Percentiles rank a stretch among this genome's conserved stretches.
Conservation (phyloP, 1,284 basidiomycete species). For the Leccinum fallax region DNA sequence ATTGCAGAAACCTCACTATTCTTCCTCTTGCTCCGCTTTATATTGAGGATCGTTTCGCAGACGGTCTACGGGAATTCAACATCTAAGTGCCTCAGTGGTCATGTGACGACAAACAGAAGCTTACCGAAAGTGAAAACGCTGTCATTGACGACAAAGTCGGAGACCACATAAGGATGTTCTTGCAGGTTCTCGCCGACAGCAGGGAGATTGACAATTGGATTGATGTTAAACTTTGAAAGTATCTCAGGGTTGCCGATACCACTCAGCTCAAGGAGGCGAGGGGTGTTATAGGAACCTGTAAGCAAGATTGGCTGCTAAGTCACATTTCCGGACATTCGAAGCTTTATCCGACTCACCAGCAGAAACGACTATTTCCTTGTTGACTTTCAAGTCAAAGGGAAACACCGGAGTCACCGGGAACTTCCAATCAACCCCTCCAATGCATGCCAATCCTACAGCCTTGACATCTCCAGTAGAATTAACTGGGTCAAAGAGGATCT, state of each 20-base stretch:
- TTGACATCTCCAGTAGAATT: neutral
- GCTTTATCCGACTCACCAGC: slow-evolving; percentile 7
- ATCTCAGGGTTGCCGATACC: slow-evolving; percentile 15
- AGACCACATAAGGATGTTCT: slow-evolving; percentile 16
- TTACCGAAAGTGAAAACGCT: slow-evolving; percentile 22
- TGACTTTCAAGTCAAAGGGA: slow-evolving; percentile 10
- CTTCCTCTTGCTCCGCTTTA: slow-evolving; percentile 10
- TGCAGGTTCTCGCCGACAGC: slow-evolving; percentile 24
- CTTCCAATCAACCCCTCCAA: slow-evolving; percentile 21
- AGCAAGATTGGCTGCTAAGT: neutral
- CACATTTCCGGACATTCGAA: neutral
- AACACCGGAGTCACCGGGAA: neutral
- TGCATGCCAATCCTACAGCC: slow-evolving; percentile 15
- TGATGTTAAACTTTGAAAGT: slow-evolving; percentile 21
- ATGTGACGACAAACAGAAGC: neutral
- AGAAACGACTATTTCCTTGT: slow-evolving; percentile 19
- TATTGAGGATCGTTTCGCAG: slow-evolving; percentile 21
- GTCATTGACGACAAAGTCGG: slow-evolving; percentile 22
- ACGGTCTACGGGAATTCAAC: slow-evolving; percentile 2
- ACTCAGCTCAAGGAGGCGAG: slow-evolving; percentile 24
- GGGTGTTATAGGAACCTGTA: slow-evolving; percentile 21
- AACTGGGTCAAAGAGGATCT: slow-evolving; percentile 13
- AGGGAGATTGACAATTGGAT: slow-evolving; percentile 16
- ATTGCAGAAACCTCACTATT: slow-evolving; percentile 17
- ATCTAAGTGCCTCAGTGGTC: fast-evolving